Conservation (phyloP, 257 asterid species). For the Thymus quinquecostatus region DNA sequence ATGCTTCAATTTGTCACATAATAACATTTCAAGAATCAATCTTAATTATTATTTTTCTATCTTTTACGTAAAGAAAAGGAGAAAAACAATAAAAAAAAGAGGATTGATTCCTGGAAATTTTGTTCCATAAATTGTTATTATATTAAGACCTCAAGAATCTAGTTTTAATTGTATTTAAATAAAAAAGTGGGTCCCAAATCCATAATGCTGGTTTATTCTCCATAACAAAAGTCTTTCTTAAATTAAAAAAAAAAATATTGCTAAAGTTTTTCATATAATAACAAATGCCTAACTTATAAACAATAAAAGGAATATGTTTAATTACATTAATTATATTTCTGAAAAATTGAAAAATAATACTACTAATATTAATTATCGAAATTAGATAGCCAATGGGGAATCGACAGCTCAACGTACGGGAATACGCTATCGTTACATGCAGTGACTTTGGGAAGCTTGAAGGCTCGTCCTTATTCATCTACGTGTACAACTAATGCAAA, state of each 20-base stretch:
- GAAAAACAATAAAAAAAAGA: neutral
- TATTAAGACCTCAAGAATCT: conserved; percentile 19
- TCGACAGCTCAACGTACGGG: neutral
- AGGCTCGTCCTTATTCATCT: neutral
- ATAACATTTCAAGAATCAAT: neutral
- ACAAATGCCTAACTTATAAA: too few relatives aligned
- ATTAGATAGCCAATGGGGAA: too few relatives aligned
- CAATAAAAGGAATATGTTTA: too few relatives aligned
- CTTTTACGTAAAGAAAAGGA: neutral
- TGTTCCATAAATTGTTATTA: conserved; percentile 24
- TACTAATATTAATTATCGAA: too few relatives aligned
- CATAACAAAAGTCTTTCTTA: neutral
- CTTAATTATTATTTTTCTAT: neutral
- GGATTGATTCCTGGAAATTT: conserved; percentile 27
- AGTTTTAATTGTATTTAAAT: neutral
- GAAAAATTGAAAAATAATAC: too few relatives aligned
- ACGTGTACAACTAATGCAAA: neutral
- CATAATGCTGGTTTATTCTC: conserved; percentile 22
- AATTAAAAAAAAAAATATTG: too few relatives aligned
- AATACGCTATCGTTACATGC: neutral
- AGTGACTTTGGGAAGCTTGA: conserved; percentile 3
- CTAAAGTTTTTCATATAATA: too few relatives aligned
- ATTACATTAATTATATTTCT: too few relatives aligned
- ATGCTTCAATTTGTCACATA: too few relatives aligned
- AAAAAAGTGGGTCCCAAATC: conserved; percentile 17